These are phyloP conservation scores for Cytospora chrysosperma DNA, from an alignment of 2,329 filamentous ascomycete species.

Conservation along the genomic window DNA sequence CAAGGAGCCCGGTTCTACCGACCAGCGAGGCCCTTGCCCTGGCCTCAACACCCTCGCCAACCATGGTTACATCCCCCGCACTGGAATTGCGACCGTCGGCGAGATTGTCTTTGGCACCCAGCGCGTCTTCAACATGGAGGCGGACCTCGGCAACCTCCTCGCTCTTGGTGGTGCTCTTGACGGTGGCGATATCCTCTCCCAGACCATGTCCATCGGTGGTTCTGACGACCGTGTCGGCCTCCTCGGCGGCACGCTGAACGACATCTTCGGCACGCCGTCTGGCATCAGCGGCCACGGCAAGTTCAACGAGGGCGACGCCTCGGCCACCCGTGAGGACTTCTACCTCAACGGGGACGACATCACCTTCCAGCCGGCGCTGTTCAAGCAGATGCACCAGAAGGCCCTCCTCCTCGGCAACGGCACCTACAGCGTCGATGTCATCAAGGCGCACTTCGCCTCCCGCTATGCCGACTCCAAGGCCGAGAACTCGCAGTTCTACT, in stretches of 20 bases:
- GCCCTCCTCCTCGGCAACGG: constrained; percentile 23
- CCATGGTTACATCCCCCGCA: constrained; percentile 36
- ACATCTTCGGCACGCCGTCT: constrained; percentile 22
- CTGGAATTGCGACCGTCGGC: constrained; percentile 22
- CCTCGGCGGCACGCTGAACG: constrained; percentile 19
- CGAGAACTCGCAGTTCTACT: constrained; percentile 25
- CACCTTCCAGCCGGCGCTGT: constrained; percentile 26
- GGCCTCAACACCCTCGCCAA: constrained; percentile 39
- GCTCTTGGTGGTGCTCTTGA: constrained; percentile 16
- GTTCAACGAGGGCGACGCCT: constrained; percentile 26
- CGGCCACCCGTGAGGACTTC: constrained; percentile 26
- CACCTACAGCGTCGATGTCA: constrained; percentile 22
- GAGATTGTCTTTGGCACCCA: constrained; percentile 23
- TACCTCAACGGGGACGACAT: constrained; percentile 25
- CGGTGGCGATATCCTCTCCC: constrained; percentile 23
- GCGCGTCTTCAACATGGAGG: constrained; percentile 22
- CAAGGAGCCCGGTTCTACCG: neutral
- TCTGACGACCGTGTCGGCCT: constrained; percentile 23
- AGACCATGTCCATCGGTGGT: constrained; percentile 24
- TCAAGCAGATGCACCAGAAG: constrained; percentile 26
- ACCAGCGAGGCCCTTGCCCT: constrained; percentile 31
- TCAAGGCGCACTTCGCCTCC: constrained; percentile 25
- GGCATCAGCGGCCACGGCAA: constrained; percentile 24
- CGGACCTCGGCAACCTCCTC: constrained; percentile 19
- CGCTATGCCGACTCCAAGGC: constrained; percentile 22